Evolutionary conservation across 139 green algal genomes (phyloP), one percentile per base, ranked within the genome.

Genomic region (Chlorella sp.): DNA sequence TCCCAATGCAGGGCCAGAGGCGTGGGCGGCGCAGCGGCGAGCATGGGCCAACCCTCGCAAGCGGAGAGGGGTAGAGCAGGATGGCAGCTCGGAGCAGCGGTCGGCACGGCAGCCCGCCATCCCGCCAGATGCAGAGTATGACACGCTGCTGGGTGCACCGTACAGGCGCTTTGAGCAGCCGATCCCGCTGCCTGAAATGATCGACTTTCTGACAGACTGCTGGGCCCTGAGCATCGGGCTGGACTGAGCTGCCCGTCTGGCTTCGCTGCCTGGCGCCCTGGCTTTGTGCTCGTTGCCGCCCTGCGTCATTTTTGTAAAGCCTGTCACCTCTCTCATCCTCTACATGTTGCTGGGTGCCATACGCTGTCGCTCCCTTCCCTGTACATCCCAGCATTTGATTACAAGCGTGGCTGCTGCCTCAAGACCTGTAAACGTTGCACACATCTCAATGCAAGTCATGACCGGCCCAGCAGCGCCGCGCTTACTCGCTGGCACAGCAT

Each of bases 401-500:
- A 20, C 20, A 4, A 34, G 0, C 18, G 13, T 17, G 21, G 21
- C 28, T 25, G 28, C 63, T 36, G 26, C 63, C n/a, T 18, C 32
- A 21, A 23, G 7, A 60, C 51, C 18, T 60, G 51, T 60, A 21
- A 60, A 60, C 51, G 21, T 2, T 51, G 15, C 51, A 4, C 13
- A 60, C 51, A 60, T 20, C 21, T 2, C 15, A 11, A 7, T 55
- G 51, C 51, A 21, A 15, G 2, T 60, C 51, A 60, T 60, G 51
- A 60, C 4, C 76, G 25, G 28, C 76, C 76, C 76, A 82, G 36
- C 25, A 82, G 26, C 3, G 76, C 76, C 4, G 30, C 64, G 20
- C 64, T 65, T 21, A 84, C 39, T 3, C 64, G 79, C 63, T 75
- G 63, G 79, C 79, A 84, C n/a, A 84, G 44, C 63, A 84, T 76